Base-by-base conservation (phyloP, 345 rosid genomes). In the Bruguiera gymnorhiza region DNA sequence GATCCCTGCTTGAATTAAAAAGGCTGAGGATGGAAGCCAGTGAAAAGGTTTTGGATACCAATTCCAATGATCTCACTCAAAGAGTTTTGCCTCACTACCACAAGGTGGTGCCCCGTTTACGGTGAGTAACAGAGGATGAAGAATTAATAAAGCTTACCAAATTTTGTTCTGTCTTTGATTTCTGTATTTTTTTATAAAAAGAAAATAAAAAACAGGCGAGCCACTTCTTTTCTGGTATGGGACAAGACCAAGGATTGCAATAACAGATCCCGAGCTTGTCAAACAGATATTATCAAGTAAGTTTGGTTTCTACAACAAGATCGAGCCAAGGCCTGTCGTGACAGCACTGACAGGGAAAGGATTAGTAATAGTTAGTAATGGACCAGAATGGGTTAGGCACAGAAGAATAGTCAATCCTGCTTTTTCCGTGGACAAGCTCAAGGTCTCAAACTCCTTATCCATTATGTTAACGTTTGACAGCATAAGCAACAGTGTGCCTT, bases 351-450 rank as follows among this genome's bases (percentile, higher is more conserved):
- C 84, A 63, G 97, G 99, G 1, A 89, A 86, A 46, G 95, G 97
- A 13, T 82, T 93, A 48, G 85, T 86, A 3, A 81, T 87, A 36
- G 86, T 88, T 61, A 43, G 50, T 4, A 83, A 84, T 68, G 95
- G 97, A 27, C 30, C n/a, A 30, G 58, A 65, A 10, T 66, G 97
- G 99, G 87, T 83, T 69, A 86, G 84, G 73, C 99, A 88, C 62
- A 82, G 96, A 31, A 86, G 79, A 76, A 88, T 88, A 77, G 83
- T 92, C 29, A 75, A 86, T 9, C 99, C 97, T 18, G 90, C 92
- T 20, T 92, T 95, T 72, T 89, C 90, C 43, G 80, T 82, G 83
- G 97, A 95, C 66, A 95, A 89, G 80, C 97, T 95, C 78, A 95
- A 88, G 83, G 98, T 89, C 53, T 39, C 54, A 53, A 32, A 6